These are phyloP conservation scores for Candolleomyces eurysporus DNA, from an alignment of 768 basidiomycete genomes.

Conservation along the genomic window DNA sequence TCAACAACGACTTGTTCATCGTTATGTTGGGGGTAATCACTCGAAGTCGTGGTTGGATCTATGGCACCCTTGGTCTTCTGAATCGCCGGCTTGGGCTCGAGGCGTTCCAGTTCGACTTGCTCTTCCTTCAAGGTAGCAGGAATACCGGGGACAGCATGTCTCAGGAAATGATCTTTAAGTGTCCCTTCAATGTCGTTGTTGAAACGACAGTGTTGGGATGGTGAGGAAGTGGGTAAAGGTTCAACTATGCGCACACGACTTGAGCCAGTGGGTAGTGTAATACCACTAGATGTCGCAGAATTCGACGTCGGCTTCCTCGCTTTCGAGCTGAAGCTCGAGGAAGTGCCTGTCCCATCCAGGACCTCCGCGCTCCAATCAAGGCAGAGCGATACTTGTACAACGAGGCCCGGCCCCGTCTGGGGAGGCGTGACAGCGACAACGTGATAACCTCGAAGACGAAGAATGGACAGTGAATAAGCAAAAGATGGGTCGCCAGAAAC, in stretches of 20 bases:
- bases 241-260: neutral
- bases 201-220: neutral
- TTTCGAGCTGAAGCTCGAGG: neutral
- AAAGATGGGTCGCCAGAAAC: slow-evolving; percentile 68
- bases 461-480: slow-evolving; percentile 56
- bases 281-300: too few species aligned
- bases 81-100: neutral
- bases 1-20: too few species aligned
- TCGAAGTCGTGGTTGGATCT: too few species aligned
- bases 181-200: neutral
- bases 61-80: too few species aligned
- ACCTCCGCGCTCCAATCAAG: slow-evolving; percentile 37
- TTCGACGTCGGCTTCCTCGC: neutral
- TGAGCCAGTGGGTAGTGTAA: too few species aligned
- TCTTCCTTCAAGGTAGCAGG: neutral
- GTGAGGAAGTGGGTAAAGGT: neutral
- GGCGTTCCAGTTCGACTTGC: neutral
- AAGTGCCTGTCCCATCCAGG: neutral
- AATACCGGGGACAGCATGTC: neutral
- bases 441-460: slow-evolving; percentile 51
- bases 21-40: too few species aligned
- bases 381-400: slow-evolving; percentile 50
- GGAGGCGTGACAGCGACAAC: slow-evolving; percentile 49
- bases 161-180: neutral
- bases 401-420: slow-evolving; percentile 42